A percentile compares a stretch with the other conserved stretches of the same genome.
phyloP scores from a whole-genome alignment of 2,329 filamentous ascomycete genomes.

The Cordyceps farinosa region DNA sequence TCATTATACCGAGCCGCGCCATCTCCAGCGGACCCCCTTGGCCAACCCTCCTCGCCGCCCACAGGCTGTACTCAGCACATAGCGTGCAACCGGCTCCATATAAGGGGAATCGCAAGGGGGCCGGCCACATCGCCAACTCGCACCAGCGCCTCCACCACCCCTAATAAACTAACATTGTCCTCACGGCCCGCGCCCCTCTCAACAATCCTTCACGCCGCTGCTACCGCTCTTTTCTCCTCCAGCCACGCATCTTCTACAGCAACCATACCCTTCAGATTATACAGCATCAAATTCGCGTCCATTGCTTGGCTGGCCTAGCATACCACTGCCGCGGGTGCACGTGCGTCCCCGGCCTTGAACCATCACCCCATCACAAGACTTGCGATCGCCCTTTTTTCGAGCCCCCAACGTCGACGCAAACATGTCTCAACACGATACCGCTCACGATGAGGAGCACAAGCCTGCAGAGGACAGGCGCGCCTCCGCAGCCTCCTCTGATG shows the following conservation, averaged over 20 bases:
- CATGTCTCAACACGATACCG: constrained; percentile 23
- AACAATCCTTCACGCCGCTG: background rate
- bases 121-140: constrained; percentile 17
- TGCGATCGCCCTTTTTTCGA: background rate
- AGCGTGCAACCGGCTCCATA: constrained; percentile 6
- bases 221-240: background rate
- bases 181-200: constrained; percentile 11
- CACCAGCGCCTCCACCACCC: constrained; percentile 6
- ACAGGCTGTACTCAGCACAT: background rate
- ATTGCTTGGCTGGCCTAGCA: constrained; percentile 16
- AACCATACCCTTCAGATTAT: constrained; percentile 15
- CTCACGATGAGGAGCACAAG: constrained; percentile 15
- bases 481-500: constrained; percentile 4
- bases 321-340: constrained; percentile 11
- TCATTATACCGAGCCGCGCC: background rate
- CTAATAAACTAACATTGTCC: constrained; percentile 15
- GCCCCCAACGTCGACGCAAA: constrained; percentile 1
- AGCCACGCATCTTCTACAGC: constrained; percentile 13
- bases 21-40: background rate
- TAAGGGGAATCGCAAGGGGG: constrained; percentile 18
- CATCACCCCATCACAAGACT: constrained; percentile 9
- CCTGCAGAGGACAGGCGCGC: constrained; percentile 2
- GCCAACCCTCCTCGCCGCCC: background rate
- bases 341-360: constrained; percentile 6
- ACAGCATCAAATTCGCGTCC: constrained; percentile 4